Conservation (phyloP, 306 rosid genomes). For the Quercus agrifolia region DNA sequence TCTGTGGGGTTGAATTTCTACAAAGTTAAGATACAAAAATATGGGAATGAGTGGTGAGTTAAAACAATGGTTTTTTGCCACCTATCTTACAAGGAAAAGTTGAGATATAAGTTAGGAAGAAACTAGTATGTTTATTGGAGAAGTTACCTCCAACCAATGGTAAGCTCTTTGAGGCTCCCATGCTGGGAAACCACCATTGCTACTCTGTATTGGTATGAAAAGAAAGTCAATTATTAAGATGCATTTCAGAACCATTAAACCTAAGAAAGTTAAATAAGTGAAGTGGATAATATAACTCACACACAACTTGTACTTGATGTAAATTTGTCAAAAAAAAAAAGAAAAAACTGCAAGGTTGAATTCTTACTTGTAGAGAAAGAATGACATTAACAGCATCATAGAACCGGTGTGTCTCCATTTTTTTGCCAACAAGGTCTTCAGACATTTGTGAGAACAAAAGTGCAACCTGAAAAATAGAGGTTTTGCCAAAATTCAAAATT, state of each 20-base stretch:
- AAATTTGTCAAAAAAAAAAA: not conserved
- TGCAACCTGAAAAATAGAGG: conserved; percentile 25
- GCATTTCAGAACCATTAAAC: not conserved
- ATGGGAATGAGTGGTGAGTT: not conserved
- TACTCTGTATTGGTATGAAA: conserved; percentile 27
- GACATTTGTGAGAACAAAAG: conserved; percentile 51
- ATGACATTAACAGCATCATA: conserved; percentile 57
- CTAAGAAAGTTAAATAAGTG: not conserved
- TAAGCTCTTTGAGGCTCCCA: conserved; percentile 62
- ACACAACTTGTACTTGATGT: no score
- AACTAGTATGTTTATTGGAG: not conserved
- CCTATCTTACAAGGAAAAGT: not conserved
- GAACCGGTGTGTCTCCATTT: conserved; percentile 18
- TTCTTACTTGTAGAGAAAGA: conserved; percentile 44
- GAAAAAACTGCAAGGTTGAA: not conserved
- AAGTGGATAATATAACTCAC: not conserved
- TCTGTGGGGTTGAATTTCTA: conserved; percentile 61
- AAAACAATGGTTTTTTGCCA: not conserved
- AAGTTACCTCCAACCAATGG: conserved; percentile 21
- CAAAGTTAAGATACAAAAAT: not conserved
- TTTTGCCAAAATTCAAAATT: not conserved
- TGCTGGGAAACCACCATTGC: conserved; percentile 60
- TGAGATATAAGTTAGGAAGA: no score
- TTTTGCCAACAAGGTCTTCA: conserved; percentile 16
- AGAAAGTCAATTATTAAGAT: not conserved